Base-by-base conservation (phyloP, 345 rosid genomes). In the Aquilaria sinensis region DNA sequence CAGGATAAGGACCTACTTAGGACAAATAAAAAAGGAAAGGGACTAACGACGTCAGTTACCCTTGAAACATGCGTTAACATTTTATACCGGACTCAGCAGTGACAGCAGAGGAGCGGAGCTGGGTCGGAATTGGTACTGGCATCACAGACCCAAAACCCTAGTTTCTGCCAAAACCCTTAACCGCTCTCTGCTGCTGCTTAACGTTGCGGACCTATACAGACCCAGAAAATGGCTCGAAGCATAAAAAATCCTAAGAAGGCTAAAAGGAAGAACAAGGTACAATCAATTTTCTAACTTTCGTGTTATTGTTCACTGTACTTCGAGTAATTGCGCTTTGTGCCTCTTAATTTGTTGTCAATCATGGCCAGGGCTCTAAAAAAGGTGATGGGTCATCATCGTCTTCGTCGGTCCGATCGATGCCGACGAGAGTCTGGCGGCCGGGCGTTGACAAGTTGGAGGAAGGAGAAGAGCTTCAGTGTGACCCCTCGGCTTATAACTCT, bases 381-480 rank as follows among this genome's bases (percentile, higher is more conserved):
- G 83, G 62, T 74, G 85, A 68, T 70, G 90, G 79, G 58, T 79
- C 88, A 63, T 80, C 91, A 34, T 73, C 95, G 3, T 80, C 90
- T 58, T 78, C 93, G 10, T 63, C 80, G 3, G 48, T 68, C 16
- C 89, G 95, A 1, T 56, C 80, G 57, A 67, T 79, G 70, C 96
- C 92, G 9, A 66, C 90, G 6, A 88, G 80, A 80, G 92, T 95
- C 65, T 95, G 97, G 99, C 96, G 85, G 66, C 97, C 97, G 59
- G 99, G 99, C 56, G 97, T 91, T 2, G 97, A 95, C 78, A 82
- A 84, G 76, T 75, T 91, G 23, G 96, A 85, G 81, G 97, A 91
- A 53, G 99, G 90, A 57, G 97, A 95, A 63, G 97, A 91, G 68
- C 99, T 95, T 59, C 96, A 88, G 75, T 91, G 95, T 51, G 99